These are phyloP conservation scores for Passiflora organensis DNA, from an alignment of 345 rosid species.

Conservation along the genomic window DNA sequence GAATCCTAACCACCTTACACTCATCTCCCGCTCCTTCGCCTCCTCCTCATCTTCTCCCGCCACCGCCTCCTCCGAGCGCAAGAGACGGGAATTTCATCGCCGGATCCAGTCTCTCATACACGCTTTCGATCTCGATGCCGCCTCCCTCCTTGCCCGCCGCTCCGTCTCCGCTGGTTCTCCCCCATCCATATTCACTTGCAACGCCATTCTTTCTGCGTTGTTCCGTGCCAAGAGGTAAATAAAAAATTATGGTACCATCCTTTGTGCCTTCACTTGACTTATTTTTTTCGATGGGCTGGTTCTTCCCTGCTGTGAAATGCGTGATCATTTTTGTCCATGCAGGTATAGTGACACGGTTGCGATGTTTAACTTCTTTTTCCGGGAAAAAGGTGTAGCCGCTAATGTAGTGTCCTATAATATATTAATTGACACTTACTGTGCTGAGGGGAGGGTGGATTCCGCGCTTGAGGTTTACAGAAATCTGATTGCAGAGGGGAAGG, in stretches of 20 bases:
- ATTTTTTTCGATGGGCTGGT: background rate
- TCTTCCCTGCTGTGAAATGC: background rate
- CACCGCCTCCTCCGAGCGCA: slow-evolving; percentile 90
- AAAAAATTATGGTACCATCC: background rate
- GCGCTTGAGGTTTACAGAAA: slow-evolving; percentile 62
- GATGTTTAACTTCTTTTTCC: slow-evolving; percentile 69
- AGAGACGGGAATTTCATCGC: slow-evolving; percentile 84
- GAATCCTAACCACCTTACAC: slow-evolving; percentile 8
- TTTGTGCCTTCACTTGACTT: background rate
- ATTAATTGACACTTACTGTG: slow-evolving; percentile 82
- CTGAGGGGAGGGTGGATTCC: slow-evolving; percentile 70
- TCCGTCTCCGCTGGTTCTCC: slow-evolving; percentile 60
- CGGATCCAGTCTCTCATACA: slow-evolving; percentile 92
- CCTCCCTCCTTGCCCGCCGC: slow-evolving; percentile 73
- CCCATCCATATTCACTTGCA: slow-evolving; percentile 94
- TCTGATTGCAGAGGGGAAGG: slow-evolving; percentile 65
- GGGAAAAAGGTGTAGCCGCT: slow-evolving; percentile 69
- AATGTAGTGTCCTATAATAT: slow-evolving; percentile 90
- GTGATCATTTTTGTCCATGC: background rate
- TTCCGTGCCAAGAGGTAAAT: slow-evolving; percentile 67
- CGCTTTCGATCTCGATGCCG: slow-evolving; percentile 87
- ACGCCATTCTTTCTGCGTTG: slow-evolving; percentile 91
- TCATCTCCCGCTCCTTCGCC: slow-evolving; percentile 41
- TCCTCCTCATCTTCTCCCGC: slow-evolving; percentile 69
- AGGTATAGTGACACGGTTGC: slow-evolving; percentile 59